Evolutionary conservation across 2,329 filamentous ascomycete genomes (phyloP).

Genomic region (Saccharata proteae): DNA sequence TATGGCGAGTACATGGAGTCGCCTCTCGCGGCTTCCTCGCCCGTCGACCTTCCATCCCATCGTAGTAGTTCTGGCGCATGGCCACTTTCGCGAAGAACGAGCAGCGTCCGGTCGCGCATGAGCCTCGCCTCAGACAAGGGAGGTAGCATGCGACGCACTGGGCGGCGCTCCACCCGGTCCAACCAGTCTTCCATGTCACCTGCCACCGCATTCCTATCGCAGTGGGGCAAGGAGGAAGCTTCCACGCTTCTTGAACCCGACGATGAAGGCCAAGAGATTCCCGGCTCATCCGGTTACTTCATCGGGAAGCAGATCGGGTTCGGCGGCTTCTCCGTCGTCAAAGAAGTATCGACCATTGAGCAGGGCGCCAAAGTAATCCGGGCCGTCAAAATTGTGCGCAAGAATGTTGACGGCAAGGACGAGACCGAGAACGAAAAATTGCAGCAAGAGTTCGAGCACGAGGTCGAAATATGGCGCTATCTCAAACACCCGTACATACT

Average conservation of each 20-base stretch:
- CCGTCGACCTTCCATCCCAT: constrained; percentile 22
- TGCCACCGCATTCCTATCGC: constrained; percentile 46
- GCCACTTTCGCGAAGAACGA: constrained; percentile 17
- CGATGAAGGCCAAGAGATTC: constrained; percentile 55
- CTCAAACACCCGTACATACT: constrained; percentile 51
- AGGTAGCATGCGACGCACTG: constrained; percentile 22
- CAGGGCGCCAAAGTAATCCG: constrained; percentile 40
- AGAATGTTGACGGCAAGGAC: constrained; percentile 40
- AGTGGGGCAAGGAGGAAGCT: constrained; percentile 29
- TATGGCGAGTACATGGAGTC: constrained; percentile 19
- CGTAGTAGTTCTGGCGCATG: constrained; percentile 14
- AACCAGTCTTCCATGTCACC: constrained; percentile 43
- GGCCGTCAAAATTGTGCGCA: constrained; percentile 57
- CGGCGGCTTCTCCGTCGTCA: constrained; percentile 55
- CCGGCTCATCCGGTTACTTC: constrained; percentile 48
- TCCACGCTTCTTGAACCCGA: constrained; percentile 34
- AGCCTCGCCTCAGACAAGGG: constrained; percentile 9
- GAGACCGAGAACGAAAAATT: constrained; percentile 53
- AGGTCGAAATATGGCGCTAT: constrained; percentile 56
- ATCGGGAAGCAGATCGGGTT: constrained; percentile 54
- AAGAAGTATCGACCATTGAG: constrained; percentile 53
- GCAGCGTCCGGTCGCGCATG: constrained; percentile 21
- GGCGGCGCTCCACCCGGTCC: constrained; percentile 36
- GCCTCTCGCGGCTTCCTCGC: constrained; percentile 21
- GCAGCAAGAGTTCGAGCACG: constrained; percentile 56